Evolutionary conservation across 2,329 filamentous ascomycete species (phyloP), one percentile per base, ranked within the genome.

Genomic region (Epichloe typhina): DNA sequence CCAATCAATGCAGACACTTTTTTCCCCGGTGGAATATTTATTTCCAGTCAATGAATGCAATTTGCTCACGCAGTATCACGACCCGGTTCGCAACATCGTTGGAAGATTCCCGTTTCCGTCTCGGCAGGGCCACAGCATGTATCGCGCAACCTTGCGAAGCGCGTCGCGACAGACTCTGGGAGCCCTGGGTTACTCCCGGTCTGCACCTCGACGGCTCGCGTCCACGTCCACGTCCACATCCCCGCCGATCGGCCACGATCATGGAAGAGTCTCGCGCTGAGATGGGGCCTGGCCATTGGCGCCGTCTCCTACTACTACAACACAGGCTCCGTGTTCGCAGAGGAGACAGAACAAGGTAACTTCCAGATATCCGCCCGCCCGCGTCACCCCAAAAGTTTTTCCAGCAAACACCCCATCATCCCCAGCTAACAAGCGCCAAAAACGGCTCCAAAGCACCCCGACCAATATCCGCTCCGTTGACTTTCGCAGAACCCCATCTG

Each of bases 241-340:
- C 65, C 84, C 3, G 74, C 80, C 57, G 72, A 79, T 62, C 86
- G 82, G 70, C 80, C 80, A 60, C 74, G 88, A 65, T 86, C 82
- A 64, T 95, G 88, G 86, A 95, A 90, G 76, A 84, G 82, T 66
- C 75, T 82, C 48, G 76, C 75, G 4, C 65, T 79, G 60, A 79
- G 91, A 72, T 84, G 88, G 79, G 87, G 82, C 57, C 64, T 93
- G 51, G 90, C 88, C 0, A 75, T 73, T 53, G 88, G 77, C 19
- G 82, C 84, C 44, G 71, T 97, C 47, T 31, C 7, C 26, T 98
- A 97, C 72, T 96, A 87, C 69, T 98, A 97, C 69, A 95, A 89
- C 72, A 96, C 89, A 7, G 91, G 84, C 62, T 79, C 82, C 50
- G 74, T 88, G 21, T 97, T 97, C 67, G 86, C 89, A 15, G 88